These are phyloP conservation scores for Pyrenochaeta sp. DNA, from an alignment of 2,329 filamentous ascomycete species.

Conservation along the genomic window DNA sequence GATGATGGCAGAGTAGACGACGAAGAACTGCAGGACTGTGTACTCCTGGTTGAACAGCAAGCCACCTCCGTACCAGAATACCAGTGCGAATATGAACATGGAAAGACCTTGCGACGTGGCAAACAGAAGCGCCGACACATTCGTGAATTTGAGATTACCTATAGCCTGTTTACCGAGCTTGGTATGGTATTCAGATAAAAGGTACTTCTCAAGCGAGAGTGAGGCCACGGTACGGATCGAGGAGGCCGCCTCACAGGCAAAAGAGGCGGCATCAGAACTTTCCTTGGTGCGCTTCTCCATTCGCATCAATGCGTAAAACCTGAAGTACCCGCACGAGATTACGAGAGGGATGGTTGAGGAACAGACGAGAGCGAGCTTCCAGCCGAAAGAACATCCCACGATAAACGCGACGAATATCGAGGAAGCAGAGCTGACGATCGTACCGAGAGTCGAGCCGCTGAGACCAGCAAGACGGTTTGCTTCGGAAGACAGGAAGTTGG, in stretches of 20 bases:
- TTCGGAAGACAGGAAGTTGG: conserved; percentile 71
- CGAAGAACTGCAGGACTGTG: conserved; percentile 86
- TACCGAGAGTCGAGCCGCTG: conserved; percentile 87
- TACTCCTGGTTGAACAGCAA: conserved; percentile 58
- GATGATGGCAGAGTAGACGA: conserved; percentile 86
- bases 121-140: conserved; percentile 81
- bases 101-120: conserved; percentile 84
- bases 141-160: conserved; percentile 74
- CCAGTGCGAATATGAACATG: conserved; percentile 48
- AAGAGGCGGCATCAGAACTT: conserved; percentile 81
- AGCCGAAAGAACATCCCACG: conserved; percentile 76
- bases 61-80: conserved; percentile 51
- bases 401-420: conserved; percentile 79
- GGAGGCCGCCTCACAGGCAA: conserved; percentile 91
- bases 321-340: conserved; percentile 81
- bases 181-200: conserved; percentile 74
- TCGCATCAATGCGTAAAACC: conserved; percentile 90
- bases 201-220: conserved; percentile 85
- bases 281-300: conserved; percentile 78
- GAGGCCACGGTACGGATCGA: conserved; percentile 96
- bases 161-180: conserved; percentile 75
- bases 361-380: conserved; percentile 89
- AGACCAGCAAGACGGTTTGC: conserved; percentile 91
- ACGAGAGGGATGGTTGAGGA: conserved; percentile 80
- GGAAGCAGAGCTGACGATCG: conserved; percentile 79